Base-by-base conservation (phyloP, 495 filamentous ascomycete genomes). In the Aspergillus steynii region DNA sequence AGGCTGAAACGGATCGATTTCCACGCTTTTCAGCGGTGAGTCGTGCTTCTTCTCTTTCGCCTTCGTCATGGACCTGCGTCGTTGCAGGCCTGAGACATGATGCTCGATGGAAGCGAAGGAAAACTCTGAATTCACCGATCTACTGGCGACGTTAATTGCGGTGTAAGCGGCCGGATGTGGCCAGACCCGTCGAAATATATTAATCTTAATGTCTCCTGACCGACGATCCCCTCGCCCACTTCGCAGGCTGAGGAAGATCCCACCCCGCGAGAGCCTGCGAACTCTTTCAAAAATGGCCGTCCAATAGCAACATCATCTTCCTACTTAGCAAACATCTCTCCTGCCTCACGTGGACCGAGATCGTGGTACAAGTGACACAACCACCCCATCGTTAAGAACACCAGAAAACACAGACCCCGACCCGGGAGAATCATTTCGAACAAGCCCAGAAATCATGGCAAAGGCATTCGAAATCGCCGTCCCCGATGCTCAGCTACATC, bases 401-500 rank as follows among this genome's bases (percentile, higher is more conserved):
- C 37, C 12, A 42, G 37, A 14, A 20, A 42, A 42, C 5, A 32
- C 7, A 32, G 31, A 32, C 4, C 31, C 31, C 7, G 31, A 53
- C 10, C 42, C 28, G 45, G 28, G 29, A 50, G 4, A n/a, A 49
- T 25, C 20, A 9, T 12, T 9, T 46, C n/a, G 5, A 54, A 14
- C 46, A 49, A 47, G 32, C 9, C 28, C 28, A n/a, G 8, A 15
- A 20, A 55, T 26, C 8, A 59, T 59, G 56, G 60, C 69, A n/a
- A 64, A 66, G 64, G 67, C 72, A 0, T 84, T 72, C 61, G 67
- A 70, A 14, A 82, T 83, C 37, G 70, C 68, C 52, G 65, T 84
- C 14, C 65, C 80, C 2, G 74, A 81, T 37, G 52, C 63, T n/a
- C 60, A 74, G 45, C 63, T 84, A 15, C 58, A 73, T 6, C 61